Percentiles rank a stretch among this genome's conserved stretches.
Evolutionary conservation across 495 filamentous ascomycete genomes (phyloP).

Genomic region (Penicillium robsamsonii): DNA sequence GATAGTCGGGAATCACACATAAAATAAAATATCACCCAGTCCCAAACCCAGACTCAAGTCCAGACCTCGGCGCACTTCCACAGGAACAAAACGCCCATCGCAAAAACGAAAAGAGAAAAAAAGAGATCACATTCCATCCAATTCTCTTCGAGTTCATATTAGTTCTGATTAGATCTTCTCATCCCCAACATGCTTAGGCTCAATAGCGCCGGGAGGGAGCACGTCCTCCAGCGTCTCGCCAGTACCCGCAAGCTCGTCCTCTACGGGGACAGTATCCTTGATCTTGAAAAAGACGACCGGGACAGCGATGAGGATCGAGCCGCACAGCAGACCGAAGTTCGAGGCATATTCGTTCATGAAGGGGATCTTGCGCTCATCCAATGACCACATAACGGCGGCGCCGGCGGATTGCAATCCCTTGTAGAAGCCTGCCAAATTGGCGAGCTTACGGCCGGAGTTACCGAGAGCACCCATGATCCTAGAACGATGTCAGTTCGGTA

Average conservation of each 20-base stretch:
- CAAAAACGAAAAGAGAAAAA: neutral
- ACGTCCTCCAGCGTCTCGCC: conserved; percentile 76
- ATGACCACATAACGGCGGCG: conserved; percentile 74
- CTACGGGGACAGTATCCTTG: conserved; percentile 64
- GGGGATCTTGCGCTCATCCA: conserved; percentile 60
- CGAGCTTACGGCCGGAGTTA: conserved; percentile 85
- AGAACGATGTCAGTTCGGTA: conserved; percentile 8
- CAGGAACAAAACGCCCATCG: neutral
- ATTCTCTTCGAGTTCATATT: neutral
- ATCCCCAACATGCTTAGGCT: conserved; percentile 12
- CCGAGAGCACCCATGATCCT: conserved; percentile 86
- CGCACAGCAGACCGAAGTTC: conserved; percentile 65
- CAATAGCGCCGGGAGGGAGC: conserved; percentile 21
- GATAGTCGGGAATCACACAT: neutral
- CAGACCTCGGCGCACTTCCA: neutral
- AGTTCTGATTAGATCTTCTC: conserved; percentile 12
- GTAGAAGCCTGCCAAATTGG: conserved; percentile 90
- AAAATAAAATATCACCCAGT: neutral
- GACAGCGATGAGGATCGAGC: conserved; percentile 64
- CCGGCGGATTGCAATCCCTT: conserved; percentile 89
- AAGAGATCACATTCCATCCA: neutral
- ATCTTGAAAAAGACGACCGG: conserved; percentile 73
- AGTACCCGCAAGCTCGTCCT: conserved; percentile 72
- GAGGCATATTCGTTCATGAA: conserved; percentile 54
- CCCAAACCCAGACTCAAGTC: neutral